Evolutionary conservation across 1,284 basidiomycete genomes (phyloP), one percentile per base, ranked within the genome.

Genomic region (Stygiomarasmius scandens): DNA sequence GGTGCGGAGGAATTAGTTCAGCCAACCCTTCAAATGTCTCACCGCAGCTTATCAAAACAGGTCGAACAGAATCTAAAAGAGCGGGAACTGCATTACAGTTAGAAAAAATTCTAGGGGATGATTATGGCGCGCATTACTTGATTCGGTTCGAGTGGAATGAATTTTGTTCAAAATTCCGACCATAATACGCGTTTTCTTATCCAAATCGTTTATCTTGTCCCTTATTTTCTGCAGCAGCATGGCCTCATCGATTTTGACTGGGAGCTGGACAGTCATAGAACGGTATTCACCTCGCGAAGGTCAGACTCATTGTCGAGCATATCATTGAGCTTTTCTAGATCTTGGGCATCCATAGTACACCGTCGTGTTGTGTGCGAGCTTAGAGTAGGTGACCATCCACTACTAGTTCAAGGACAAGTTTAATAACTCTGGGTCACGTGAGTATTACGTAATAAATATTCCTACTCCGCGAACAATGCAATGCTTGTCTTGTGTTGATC

Each of bases 161-260:
- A 92, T 85, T 63, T 83, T 88, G 73, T 88, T 90, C 58, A 92
- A 74, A 38, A 84, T 69, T 9, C 88, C 89, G 19, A 80, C 74
- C 73, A 90, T 83, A 2, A 76, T 78, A 19, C 90, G 81, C 2
- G 83, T 79, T 66, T 86, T 88, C 72, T 87, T 90, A 71, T 92
- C 90, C 6, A 92, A 76, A 63, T 87, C 83, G 16, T 77, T 79
- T 29, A 89, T 85, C 70, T 87, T 83, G 41, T 89, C 87, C 64
- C 83, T 88, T 71, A 92, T 87, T 86, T 85, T 89, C 89, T 92
- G 61, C 38, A 47, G 36, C 52, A 32, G 19, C 25, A 41, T 58
- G 38, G 6, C 9, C 20, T 38, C 29, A 54, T 43, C 54, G 44
- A 12, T 46, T 24, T 23, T 20, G n/a, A 24, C 6, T 19, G 1